Percentiles rank a stretch among this genome's conserved stretches.
Conservation (phyloP, 192 early-diverging fungal species). For the Radiomyces spectabilis region DNA sequence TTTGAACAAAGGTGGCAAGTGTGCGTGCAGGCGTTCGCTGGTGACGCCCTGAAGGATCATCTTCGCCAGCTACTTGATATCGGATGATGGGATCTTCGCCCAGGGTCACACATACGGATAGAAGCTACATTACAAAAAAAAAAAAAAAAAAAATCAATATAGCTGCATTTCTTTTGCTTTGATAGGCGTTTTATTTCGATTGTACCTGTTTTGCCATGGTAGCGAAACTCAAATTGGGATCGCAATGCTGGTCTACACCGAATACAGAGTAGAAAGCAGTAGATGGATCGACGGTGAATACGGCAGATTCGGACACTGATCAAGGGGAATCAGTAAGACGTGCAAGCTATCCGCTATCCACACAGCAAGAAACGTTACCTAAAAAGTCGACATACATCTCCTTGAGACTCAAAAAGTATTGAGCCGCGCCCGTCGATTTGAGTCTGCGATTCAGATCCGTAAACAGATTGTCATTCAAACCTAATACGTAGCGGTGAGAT, state of each 20-base stretch:
- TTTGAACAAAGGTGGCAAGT: conserved; percentile 73
- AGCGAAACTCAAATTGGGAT: neutral
- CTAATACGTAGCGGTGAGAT: conserved; percentile 30
- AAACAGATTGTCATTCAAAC: conserved; percentile 55
- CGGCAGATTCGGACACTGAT: conserved; percentile 24
- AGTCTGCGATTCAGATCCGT: conserved; percentile 35
- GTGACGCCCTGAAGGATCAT: conserved; percentile 30
- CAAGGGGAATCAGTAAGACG: neutral
- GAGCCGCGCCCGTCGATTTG: conserved; percentile 42
- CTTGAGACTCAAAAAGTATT: conserved; percentile 53
- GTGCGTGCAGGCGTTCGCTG: conserved; percentile 43
- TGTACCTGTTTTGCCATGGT: conserved; percentile 12
- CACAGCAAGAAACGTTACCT: no score
- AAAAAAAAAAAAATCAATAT: neutral
- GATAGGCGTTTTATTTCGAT: neutral
- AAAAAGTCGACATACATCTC: conserved; percentile 80
- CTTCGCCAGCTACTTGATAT: conserved; percentile 70
- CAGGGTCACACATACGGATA: conserved; percentile 80
- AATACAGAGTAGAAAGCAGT: conserved; percentile 57
- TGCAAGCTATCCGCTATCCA: no score
- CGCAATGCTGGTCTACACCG: conserved; percentile 38
- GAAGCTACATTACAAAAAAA: conserved; percentile 66
- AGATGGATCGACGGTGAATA: conserved; percentile 65
- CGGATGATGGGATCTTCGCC: conserved; percentile 92
- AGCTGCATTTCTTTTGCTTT: neutral